Percentiles rank a stretch among this genome's conserved stretches.
These are phyloP conservation scores for Chenopodium album DNA, from an alignment of 148 eudicot genomes.

Conservation along the genomic window DNA sequence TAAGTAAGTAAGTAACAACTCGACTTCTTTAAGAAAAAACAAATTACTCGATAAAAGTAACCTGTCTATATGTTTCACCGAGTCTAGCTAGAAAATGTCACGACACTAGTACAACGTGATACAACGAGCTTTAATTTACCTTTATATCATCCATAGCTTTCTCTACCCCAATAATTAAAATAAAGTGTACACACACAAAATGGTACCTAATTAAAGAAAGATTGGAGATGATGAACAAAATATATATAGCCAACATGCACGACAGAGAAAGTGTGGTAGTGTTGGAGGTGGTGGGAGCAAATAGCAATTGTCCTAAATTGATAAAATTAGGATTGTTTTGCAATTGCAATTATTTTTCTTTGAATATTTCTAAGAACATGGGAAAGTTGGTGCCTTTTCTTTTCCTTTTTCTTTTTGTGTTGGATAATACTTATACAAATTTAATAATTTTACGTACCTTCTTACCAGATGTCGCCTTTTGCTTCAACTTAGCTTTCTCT, in stretches of 20 bases:
- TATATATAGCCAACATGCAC: background rate
- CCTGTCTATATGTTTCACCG: background rate
- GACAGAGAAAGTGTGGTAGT: background rate
- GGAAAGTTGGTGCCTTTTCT: slow-evolving; percentile 23
- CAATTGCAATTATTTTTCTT: slow-evolving; percentile 16
- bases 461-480: slow-evolving; percentile 23
- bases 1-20: too few species aligned
- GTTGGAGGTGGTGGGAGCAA: slow-evolving; percentile 25
- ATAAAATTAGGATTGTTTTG: background rate
- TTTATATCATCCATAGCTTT: background rate
- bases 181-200: background rate
- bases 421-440: slow-evolving; percentile 14
- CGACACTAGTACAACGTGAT: too few species aligned
- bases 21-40: too few species aligned
- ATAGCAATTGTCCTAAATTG: slow-evolving; percentile 3
- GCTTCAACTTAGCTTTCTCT: slow-evolving; percentile 20
- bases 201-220: background rate
- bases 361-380: background rate
- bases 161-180: background rate
- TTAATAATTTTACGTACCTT: slow-evolving; percentile 15
- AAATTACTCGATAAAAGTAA: background rate
- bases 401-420: background rate
- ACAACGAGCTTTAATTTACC: background rate
- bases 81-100: background rate
- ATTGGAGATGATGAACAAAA: too few species aligned